Evolutionary conservation across 768 basidiomycete genomes (phyloP), one percentile per base, ranked within the genome.

Genomic region (Nidularia pulvinata): DNA sequence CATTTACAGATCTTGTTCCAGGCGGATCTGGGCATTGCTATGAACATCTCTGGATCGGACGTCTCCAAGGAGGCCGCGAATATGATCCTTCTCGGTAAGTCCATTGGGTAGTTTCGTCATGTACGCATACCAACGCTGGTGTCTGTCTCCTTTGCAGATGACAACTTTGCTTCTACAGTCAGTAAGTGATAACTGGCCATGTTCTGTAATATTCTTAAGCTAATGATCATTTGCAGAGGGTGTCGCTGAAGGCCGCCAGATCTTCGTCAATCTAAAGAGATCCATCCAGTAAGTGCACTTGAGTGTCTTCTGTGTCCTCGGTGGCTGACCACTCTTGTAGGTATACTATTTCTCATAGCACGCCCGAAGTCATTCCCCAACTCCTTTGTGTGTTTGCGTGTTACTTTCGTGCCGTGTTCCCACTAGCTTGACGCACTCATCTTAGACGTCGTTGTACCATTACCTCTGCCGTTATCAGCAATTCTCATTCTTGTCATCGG

Each of bases 41-140:
- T 89, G 86, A 87, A 87, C 59, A 83, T 87, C 35, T 86, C 85
- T 25, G 86, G 86, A 34, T 87, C 85, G 4, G 86, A 88, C 57
- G 86, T 88, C 9, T 86, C 85, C 1, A 88, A 89, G 61, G 86
- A 88, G 65, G 86, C 86, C 2, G 86, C 86, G 1, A 83, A 89
- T 64, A 87, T 89, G 85, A 85, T 89, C 59, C 71, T 88, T 11
- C 75, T 87, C 4, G 84, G 83, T 46, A 55, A 49, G 62, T 48
- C 14, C 16, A 39, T 43, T 33, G 10, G 0, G n/a, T 16, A 25
- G 11, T 14, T 42, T 49, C 2, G 39, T 11, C 47, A n/a, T 22
- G 13, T 6, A 1, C 19, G 33, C 52, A 49, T 35, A 11, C 13
- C 46, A 44, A 34, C n/a, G n/a, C n/a, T 32, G 25, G 11, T 50